Evolutionary conservation across 2,329 filamentous ascomycete species (phyloP).

Genomic region (Madurella fahalii): DNA sequence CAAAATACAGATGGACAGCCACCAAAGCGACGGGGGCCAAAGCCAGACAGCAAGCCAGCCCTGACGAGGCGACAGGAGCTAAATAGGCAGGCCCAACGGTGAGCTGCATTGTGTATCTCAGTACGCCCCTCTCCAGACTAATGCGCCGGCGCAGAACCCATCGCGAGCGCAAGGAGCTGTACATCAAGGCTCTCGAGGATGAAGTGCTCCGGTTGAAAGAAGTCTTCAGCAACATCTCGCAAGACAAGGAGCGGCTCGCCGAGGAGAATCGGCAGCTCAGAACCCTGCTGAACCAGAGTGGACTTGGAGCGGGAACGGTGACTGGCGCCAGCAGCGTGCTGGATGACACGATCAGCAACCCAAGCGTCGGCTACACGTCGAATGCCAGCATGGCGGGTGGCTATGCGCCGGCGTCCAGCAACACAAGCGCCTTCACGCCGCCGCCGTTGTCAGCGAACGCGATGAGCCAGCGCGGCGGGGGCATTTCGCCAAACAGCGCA

Average conservation of each 20-base stretch:
- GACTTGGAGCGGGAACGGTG: constrained; percentile 37
- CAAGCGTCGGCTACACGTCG: constrained; percentile 46
- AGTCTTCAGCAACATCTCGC: constrained; percentile 66
- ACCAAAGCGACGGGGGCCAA: constrained; percentile 86
- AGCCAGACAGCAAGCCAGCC: constrained; percentile 93
- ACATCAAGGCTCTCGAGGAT: constrained; percentile 89
- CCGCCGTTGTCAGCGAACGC: constrained; percentile 31
- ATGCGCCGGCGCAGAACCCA: constrained; percentile 65
- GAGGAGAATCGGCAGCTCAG: constrained; percentile 78
- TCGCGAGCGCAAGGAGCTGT: constrained; percentile 92
- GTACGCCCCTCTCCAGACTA: neutral
- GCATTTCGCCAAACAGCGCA: constrained; percentile 23
- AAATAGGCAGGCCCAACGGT: constrained; percentile 95
- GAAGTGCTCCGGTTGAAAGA: constrained; percentile 88
- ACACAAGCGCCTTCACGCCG: constrained; percentile 45
- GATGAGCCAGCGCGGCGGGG: constrained; percentile 18
- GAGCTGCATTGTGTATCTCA: constrained; percentile 29
- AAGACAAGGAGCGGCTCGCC: constrained; percentile 70
- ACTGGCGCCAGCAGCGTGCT: constrained; percentile 26
- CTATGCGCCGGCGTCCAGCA: constrained; percentile 44
- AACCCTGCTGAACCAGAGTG: constrained; percentile 50
- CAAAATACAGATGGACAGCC: constrained; percentile 66
- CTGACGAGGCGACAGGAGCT: constrained; percentile 88
- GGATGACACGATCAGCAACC: constrained; percentile 45
- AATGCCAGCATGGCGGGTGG: constrained; percentile 60